Conservation (phyloP, 257 asterid species). For the Linaria vulgaris region DNA sequence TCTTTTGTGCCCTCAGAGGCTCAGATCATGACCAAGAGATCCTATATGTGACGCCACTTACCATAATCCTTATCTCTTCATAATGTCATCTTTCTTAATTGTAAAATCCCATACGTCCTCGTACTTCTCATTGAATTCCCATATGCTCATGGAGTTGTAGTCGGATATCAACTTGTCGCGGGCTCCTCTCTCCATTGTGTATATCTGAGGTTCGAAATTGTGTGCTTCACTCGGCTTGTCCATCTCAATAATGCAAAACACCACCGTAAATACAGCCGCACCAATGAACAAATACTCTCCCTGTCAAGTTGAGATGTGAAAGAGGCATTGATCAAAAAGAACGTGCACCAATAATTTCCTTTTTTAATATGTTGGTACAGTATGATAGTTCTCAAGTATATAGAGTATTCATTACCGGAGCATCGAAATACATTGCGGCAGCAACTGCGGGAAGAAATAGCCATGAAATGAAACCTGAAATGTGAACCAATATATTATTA, state of each 20-base stretch:
- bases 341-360: background rate
- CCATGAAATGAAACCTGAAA: slow-evolving; percentile 76
- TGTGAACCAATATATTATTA: background rate
- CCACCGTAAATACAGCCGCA: slow-evolving; percentile 66
- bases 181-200: slow-evolving; percentile 84
- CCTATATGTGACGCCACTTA: background rate
- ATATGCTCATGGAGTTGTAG: slow-evolving; percentile 82
- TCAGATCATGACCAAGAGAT: background rate
- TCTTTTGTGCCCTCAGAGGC: slow-evolving; percentile 23
- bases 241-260: slow-evolving; percentile 78
- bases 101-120: slow-evolving; percentile 91
- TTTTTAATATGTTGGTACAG: background rate
- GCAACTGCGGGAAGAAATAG: slow-evolving; percentile 74
- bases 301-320: slow-evolving; percentile 32
- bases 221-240: slow-evolving; percentile 87
- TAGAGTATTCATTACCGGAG: slow-evolving; percentile 48
- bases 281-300: slow-evolving; percentile 84
- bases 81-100: slow-evolving; percentile 50
- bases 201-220: slow-evolving; percentile 90
- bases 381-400: background rate
- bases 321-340: slow-evolving; percentile 4
- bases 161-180: slow-evolving; percentile 81
- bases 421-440: slow-evolving; percentile 72
- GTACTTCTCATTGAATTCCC: slow-evolving; percentile 92
- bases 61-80: slow-evolving; percentile 43